Evolutionary conservation across 495 filamentous ascomycete genomes (phyloP).

Genomic region (Mytilinidion resinicola): DNA sequence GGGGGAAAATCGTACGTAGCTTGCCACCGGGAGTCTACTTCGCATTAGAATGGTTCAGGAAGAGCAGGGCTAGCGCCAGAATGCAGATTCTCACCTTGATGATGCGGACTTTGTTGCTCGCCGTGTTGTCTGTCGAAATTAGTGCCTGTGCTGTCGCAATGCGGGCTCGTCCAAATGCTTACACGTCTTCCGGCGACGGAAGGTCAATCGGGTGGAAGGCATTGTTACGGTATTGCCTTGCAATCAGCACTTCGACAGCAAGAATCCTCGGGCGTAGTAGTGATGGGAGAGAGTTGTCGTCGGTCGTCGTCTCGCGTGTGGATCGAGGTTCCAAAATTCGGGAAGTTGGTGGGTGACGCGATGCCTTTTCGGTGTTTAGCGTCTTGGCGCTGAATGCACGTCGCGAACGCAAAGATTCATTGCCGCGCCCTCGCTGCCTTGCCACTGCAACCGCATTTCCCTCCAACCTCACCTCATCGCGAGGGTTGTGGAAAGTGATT

Average conservation of each 20-base stretch:
- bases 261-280: slow-evolving; percentile 4
- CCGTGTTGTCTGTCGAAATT: slow-evolving; percentile 67
- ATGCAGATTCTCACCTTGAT: slow-evolving; percentile 42
- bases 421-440: background rate
- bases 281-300: slow-evolving; percentile 1
- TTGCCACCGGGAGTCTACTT: slow-evolving; percentile 81
- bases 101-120: slow-evolving; percentile 90
- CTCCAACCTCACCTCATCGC: background rate
- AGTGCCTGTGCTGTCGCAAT: background rate
- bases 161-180: background rate
- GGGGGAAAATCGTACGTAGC: slow-evolving; percentile 46
- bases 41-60: background rate
- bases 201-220: slow-evolving; percentile 26
- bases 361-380: background rate
- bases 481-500: background rate
- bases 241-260: slow-evolving; percentile 4
- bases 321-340: background rate
- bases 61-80: background rate
- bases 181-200: slow-evolving; percentile 1
- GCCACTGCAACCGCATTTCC: background rate
- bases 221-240: slow-evolving; percentile 18
- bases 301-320: background rate
- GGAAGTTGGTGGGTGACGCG: background rate
- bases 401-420: background rate
- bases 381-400: background rate